These are phyloP conservation scores for Saccharum officinarum DNA, from an alignment of 176 grass and related monocot genomes.

Conservation along the genomic window DNA sequence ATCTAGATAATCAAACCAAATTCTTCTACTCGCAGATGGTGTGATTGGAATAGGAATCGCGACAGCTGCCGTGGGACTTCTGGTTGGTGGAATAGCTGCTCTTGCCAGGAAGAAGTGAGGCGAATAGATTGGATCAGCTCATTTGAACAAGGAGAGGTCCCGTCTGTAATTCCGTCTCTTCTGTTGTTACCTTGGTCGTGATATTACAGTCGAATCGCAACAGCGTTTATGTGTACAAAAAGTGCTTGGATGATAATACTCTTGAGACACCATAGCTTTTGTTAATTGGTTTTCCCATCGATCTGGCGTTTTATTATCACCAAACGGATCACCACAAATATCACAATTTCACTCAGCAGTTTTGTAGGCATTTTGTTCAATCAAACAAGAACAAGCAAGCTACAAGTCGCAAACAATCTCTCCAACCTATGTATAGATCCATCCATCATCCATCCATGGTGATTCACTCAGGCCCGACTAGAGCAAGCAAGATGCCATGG, in stretches of 20 bases:
- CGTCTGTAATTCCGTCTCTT: neutral
- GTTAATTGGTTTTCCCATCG: neutral
- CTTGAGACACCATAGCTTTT: neutral
- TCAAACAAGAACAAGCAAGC: neutral
- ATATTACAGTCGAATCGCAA: neutral
- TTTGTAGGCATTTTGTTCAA: neutral
- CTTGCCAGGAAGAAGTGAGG: conserved; percentile 67
- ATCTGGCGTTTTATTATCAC: conserved; percentile 16
- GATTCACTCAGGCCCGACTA: conserved; percentile 58
- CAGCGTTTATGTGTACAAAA: conserved; percentile 38
- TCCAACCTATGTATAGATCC: neutral
- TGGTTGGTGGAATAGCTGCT: conserved; percentile 81
- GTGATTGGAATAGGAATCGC: conserved; percentile 90
- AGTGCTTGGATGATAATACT: neutral
- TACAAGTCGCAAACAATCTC: neutral
- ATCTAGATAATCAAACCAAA: neutral
- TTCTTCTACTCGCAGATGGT: conserved; percentile 55
- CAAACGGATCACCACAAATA: neutral
- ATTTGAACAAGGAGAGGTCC: neutral
- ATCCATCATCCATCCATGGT: neutral
- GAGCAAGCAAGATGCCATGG: conserved; percentile 62
- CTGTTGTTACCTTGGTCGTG: neutral
- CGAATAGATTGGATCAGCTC: neutral
- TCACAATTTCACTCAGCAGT: neutral
- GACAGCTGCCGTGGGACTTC: conserved; percentile 66